A percentile compares a stretch with the other conserved stretches of the same genome.
Evolutionary conservation across 169 alveolate genomes (phyloP).

Genomic region (Eimeria necatrix): DNA sequence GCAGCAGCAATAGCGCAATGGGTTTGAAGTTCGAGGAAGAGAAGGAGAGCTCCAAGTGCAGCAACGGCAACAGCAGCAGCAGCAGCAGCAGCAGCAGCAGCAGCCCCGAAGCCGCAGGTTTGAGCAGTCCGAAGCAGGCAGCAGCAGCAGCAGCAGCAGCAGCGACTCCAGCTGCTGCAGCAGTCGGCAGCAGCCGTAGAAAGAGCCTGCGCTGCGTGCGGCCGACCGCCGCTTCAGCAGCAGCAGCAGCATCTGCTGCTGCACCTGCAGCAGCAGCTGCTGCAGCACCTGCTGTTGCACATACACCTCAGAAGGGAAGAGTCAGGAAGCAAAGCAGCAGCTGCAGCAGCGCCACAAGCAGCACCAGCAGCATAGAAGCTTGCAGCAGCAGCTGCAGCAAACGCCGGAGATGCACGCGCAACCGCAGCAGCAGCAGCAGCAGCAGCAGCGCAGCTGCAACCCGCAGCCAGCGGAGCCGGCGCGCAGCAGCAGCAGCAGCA

Average conservation of each 20-base stretch:
- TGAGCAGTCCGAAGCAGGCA: slow-evolving; percentile 9
- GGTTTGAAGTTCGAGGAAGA: neutral
- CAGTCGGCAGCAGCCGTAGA: slow-evolving; percentile 60
- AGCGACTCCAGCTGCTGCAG: neutral
- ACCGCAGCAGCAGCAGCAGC: slow-evolving; percentile 29
- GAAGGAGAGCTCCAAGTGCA: slow-evolving; percentile 8
- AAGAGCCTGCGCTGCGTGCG: slow-evolving; percentile 18
- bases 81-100: slow-evolving; percentile 31
- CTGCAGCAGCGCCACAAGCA: neutral
- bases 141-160: neutral
- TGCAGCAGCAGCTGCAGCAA: slow-evolving; percentile 60
- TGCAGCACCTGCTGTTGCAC: slow-evolving; percentile 13
- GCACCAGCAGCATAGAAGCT: slow-evolving; percentile 18
- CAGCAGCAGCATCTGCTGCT: no score
- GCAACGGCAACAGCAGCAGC: neutral
- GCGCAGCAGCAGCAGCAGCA: slow-evolving; percentile 62
- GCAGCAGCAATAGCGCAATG: slow-evolving; percentile 19
- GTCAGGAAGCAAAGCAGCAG: neutral
- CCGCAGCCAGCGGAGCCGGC: neutral
- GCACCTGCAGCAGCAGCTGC: no score
- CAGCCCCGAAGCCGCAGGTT: neutral
- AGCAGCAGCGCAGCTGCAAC: neutral
- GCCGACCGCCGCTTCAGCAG: neutral
- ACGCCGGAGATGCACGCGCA: neutral
- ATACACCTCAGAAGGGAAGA: slow-evolving; percentile 37